Conservation (phyloP, 1,139 yeast genomes). For the Zygoascus hellenicus region DNA sequence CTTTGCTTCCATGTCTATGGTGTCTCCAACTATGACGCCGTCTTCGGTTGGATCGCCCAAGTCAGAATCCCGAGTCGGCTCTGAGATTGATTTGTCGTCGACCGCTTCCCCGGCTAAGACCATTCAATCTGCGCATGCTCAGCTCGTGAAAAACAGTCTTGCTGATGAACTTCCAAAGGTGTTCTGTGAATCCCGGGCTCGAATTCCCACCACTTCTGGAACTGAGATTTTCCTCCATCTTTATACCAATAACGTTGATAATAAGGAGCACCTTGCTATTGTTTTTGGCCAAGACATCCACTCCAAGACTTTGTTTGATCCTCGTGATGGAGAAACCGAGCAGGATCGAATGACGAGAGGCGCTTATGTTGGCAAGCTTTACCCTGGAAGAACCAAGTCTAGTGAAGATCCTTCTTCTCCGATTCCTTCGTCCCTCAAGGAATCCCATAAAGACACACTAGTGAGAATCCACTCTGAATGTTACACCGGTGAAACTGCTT, state of each 20-base stretch:
- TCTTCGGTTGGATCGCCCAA: slow-evolving; percentile 17
- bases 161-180: slow-evolving; percentile 55
- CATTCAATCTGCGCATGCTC: slow-evolving; percentile 1
- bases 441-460: slow-evolving; percentile 42
- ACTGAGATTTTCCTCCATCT: slow-evolving; percentile 90
- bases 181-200: slow-evolving; percentile 85
- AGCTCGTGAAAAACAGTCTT: slow-evolving; percentile 19
- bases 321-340: slow-evolving; percentile 68
- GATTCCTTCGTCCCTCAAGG: slow-evolving; percentile 42
- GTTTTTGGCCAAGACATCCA: slow-evolving; percentile 92
- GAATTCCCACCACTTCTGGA: slow-evolving; percentile 89
- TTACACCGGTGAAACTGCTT: slow-evolving; percentile 97
- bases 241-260: slow-evolving; percentile 77
- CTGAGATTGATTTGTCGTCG: slow-evolving; percentile 16
- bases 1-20: slow-evolving; percentile 30
- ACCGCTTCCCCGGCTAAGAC: slow-evolving; percentile 1
- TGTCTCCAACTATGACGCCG: slow-evolving; percentile 35
- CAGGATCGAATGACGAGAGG: slow-evolving; percentile 95
- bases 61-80: slow-evolving; percentile 15
- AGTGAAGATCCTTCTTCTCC: slow-evolving; percentile 1
- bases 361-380: slow-evolving; percentile 83
- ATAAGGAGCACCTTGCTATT: slow-evolving; percentile 93
- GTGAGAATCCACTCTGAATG: slow-evolving; percentile 94
- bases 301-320: slow-evolving; percentile 62
- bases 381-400: slow-evolving; percentile 61